Evolutionary conservation across 2,329 filamentous ascomycete species (phyloP).

Genomic region (Chrysoporthe puriensis): DNA sequence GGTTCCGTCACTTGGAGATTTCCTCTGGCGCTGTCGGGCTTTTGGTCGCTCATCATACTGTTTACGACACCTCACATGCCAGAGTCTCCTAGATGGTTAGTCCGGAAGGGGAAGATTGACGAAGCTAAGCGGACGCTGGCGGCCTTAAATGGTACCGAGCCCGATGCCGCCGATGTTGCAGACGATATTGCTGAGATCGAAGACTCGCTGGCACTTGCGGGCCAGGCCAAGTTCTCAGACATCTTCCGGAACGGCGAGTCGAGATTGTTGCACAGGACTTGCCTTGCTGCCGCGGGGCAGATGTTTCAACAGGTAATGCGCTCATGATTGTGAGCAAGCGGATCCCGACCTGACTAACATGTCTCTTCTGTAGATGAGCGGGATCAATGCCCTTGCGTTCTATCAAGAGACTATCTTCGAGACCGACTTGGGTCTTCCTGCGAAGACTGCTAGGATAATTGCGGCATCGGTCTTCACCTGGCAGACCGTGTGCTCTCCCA

Average conservation of each 20-base stretch:
- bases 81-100: conserved; percentile 54
- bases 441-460: conserved; percentile 21
- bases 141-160: conserved; percentile 35
- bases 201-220: conserved; percentile 4
- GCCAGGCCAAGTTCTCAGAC: conserved; percentile 27
- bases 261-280: conserved; percentile 32
- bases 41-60: conserved; percentile 63
- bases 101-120: conserved; percentile 47
- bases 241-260: conserved; percentile 30
- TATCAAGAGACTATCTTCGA: conserved; percentile 25
- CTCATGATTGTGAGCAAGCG: not conserved
- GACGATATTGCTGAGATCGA: conserved; percentile 12
- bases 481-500: conserved; percentile 23
- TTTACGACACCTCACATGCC: conserved; percentile 51
- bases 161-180: not conserved
- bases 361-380: conserved; percentile 16
- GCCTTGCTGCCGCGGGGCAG: conserved; percentile 31
- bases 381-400: conserved; percentile 22
- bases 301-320: conserved; percentile 29
- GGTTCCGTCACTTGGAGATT: conserved; percentile 61
- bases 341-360: not conserved
- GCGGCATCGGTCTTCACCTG: conserved; percentile 25
- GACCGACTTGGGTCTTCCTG: conserved; percentile 22
- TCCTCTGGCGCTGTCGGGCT: conserved; percentile 60
- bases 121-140: conserved; percentile 50